These are phyloP conservation scores for Lepidium aucheri DNA, from an alignment of 345 rosid species.

Conservation along the genomic window DNA sequence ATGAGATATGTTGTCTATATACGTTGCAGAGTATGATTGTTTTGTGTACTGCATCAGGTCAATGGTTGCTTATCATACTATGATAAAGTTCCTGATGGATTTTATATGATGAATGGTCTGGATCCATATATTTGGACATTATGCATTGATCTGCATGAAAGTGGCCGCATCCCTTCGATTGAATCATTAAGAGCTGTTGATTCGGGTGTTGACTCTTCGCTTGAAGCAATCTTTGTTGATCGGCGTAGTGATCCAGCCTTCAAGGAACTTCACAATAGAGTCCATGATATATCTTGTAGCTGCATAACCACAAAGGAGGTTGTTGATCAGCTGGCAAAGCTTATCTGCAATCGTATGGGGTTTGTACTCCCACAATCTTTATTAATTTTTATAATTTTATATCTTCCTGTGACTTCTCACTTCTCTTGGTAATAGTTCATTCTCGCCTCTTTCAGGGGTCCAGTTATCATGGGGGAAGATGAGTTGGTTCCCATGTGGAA, in stretches of 20 bases:
- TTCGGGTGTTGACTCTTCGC: conserved; percentile 43
- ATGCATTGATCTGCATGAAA: conserved; percentile 77
- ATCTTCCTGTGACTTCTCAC: conserved; percentile 25
- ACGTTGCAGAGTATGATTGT: conserved; percentile 12
- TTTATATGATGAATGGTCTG: conserved; percentile 82
- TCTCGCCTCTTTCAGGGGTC: conserved; percentile 46
- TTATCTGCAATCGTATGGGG: conserved; percentile 92
- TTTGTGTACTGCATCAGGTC: conserved; percentile 50
- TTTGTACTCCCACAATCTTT: conserved; percentile 33
- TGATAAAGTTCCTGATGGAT: conserved; percentile 95
- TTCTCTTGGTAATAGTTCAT: conserved; percentile 16
- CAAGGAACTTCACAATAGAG: conserved; percentile 79
- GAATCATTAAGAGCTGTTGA: conserved; percentile 78
- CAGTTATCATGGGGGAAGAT: conserved; percentile 56
- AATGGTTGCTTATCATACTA: conserved; percentile 92
- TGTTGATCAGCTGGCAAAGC: conserved; percentile 91
- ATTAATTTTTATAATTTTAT: conserved; percentile 2
- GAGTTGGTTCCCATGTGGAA: conserved; percentile 62
- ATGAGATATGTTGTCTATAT: neutral
- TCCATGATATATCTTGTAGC: conserved; percentile 54
- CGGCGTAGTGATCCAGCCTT: conserved; percentile 65
- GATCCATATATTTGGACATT: conserved; percentile 88
- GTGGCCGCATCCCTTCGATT: conserved; percentile 86
- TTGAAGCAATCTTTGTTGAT: conserved; percentile 85
- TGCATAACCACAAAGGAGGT: conserved; percentile 78